Percentiles rank a stretch among this genome's conserved stretches.
Conservation (phyloP, 768 basidiomycete species). For the Pleurotus tuber-regium region DNA sequence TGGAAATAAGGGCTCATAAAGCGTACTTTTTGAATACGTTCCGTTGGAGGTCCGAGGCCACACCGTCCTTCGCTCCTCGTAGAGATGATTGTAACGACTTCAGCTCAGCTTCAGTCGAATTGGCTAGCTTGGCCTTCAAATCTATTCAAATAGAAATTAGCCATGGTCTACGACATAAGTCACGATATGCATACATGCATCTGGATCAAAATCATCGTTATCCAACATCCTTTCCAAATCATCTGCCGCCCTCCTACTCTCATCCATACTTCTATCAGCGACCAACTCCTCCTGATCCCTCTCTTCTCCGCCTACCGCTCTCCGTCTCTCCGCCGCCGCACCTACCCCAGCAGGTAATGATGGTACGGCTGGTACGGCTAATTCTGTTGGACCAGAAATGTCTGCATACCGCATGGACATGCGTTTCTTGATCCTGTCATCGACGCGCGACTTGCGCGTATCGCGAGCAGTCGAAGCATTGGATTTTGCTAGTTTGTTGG, state of each 20-base stretch:
- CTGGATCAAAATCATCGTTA: slow-evolving; percentile 82
- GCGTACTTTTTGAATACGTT: slow-evolving; percentile 92
- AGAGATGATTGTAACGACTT: slow-evolving; percentile 76
- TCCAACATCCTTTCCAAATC: slow-evolving; percentile 63
- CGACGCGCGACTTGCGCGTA: slow-evolving; percentile 53
- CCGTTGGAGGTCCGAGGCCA: slow-evolving; percentile 77
- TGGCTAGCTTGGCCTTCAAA: slow-evolving; percentile 83
- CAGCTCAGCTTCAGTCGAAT: slow-evolving; percentile 82
- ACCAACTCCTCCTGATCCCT: slow-evolving; percentile 50
- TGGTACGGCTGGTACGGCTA: slow-evolving; percentile 56
- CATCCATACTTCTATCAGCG: slow-evolving; percentile 33
- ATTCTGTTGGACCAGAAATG: slow-evolving; percentile 68
- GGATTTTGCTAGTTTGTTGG: slow-evolving; percentile 32
- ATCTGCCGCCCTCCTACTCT: slow-evolving; percentile 48
- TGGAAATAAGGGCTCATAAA: not conserved
- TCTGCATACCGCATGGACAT: slow-evolving; percentile 94
- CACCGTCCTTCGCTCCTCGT: slow-evolving; percentile 65
- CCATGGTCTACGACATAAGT: slow-evolving; percentile 11
- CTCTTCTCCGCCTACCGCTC: slow-evolving; percentile 20
- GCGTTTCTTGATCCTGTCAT: slow-evolving; percentile 96
- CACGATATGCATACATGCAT: slow-evolving; percentile 64
- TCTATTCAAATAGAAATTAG: slow-evolving; percentile 34
- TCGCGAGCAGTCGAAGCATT: slow-evolving; percentile 34
- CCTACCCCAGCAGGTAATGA: slow-evolving; percentile 46
- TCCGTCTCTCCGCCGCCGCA: slow-evolving; percentile 24